Percentiles rank a stretch among this genome's conserved stretches.
Conservation (phyloP, 1,284 basidiomycete genomes). For the Cutaneotrichosporon dermatis region DNA sequence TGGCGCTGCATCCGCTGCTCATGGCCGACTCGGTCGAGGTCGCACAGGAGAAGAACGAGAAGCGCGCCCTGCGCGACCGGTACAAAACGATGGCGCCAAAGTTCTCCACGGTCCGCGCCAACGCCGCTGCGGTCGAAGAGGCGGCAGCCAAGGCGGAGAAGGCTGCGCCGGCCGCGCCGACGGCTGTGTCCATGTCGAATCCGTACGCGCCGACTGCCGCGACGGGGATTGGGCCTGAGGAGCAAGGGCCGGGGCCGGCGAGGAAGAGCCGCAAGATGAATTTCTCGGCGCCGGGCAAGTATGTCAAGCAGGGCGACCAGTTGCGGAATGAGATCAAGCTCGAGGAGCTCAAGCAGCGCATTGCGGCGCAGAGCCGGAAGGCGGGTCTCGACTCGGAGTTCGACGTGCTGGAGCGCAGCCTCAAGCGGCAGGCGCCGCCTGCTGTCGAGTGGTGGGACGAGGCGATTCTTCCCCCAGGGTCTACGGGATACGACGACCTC, state of each 20-base stretch:
- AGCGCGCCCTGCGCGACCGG: constrained; percentile 46
- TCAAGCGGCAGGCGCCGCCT: constrained; percentile 80
- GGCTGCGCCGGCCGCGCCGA: constrained; percentile 20
- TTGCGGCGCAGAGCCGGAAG: constrained; percentile 84
- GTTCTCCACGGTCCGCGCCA: constrained; percentile 83
- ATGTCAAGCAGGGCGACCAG: constrained; percentile 75
- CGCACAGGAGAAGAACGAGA: constrained; percentile 39
- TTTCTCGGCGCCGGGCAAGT: constrained; percentile 88
- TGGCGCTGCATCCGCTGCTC: constrained; percentile 81
- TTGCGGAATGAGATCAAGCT: constrained; percentile 76
- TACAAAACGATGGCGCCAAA: constrained; percentile 97
- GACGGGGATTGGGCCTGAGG: constrained; percentile 58
- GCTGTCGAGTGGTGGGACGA: constrained; percentile 97
- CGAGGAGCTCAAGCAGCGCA: constrained; percentile 85
- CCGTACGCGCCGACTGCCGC: constrained; percentile 61
- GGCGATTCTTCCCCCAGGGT: constrained; percentile 67
- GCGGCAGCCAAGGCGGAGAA: constrained; percentile 10
- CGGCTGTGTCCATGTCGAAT: constrained; percentile 51
- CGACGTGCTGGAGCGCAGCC: constrained; percentile 78
- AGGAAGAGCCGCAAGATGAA: constrained; percentile 60
- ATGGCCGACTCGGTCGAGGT: constrained; percentile 56
- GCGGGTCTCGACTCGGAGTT: constrained; percentile 91
- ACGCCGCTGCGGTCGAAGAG: constrained; percentile 18
- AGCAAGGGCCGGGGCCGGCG: constrained; percentile 18
- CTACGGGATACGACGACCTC: constrained; percentile 68